Evolutionary conservation across 805 yeast genomes (phyloP).

Genomic region (Candida yuanshanica): DNA sequence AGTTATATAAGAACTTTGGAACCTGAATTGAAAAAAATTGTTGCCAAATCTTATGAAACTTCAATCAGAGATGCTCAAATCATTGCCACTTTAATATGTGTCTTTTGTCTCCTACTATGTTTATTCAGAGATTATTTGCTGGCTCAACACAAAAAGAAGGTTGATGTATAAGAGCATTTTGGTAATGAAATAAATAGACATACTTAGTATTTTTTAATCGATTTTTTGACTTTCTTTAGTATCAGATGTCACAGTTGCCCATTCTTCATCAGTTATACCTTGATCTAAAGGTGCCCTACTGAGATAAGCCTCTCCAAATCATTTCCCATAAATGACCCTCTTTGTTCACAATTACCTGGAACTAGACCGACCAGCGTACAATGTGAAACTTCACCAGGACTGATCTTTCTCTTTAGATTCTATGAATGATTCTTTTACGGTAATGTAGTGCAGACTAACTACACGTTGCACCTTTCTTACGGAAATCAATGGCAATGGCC

Average conservation of each 20-base stretch:
- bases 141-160: not conserved
- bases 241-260: slow-evolving; percentile 21
- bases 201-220: slow-evolving; percentile 4
- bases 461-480: slow-evolving; percentile 38
- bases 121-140: slow-evolving; percentile 1
- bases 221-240: slow-evolving; percentile 9
- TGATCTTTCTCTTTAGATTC: slow-evolving; percentile 31
- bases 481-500: slow-evolving; percentile 37
- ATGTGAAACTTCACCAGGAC: slow-evolving; percentile 45
- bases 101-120: slow-evolving; percentile 7
- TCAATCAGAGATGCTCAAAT: slow-evolving; percentile 15
- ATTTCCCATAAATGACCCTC: slow-evolving; percentile 32
- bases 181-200: not conserved
- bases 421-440: slow-evolving; percentile 13
- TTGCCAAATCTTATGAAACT: slow-evolving; percentile 8
- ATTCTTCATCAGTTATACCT: slow-evolving; percentile 27
- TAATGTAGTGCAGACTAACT: slow-evolving; percentile 32
- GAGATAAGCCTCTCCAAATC: slow-evolving; percentile 39
- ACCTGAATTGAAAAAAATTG: slow-evolving; percentile 6
- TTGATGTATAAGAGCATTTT: no score
- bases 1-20: slow-evolving; percentile 14
- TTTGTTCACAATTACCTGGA: slow-evolving; percentile 42
- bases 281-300: slow-evolving; percentile 45
- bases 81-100: slow-evolving; percentile 6
- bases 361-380: slow-evolving; percentile 40